Base-by-base conservation (phyloP, 805 yeast genomes). In the Helenozyma baotianmanensis region DNA sequence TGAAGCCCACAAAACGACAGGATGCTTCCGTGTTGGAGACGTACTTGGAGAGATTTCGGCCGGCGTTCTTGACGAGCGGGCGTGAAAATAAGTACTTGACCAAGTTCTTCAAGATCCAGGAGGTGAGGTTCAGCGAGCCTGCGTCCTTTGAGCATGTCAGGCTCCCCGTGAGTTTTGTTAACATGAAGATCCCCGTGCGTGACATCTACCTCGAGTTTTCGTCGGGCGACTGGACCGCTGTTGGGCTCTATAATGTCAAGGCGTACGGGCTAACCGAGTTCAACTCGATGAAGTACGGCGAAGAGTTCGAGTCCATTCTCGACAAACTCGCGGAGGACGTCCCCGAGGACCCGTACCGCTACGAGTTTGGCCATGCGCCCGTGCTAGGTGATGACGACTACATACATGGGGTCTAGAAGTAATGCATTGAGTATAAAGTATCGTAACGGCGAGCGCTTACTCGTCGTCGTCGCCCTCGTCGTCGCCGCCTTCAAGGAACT, bases 391-490 rank as follows among this genome's bases (percentile, higher is more conserved):
- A 31, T 21, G 38, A 36, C 21, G 38, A 33, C 26, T 17, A n/a
- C n/a, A n/a, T n/a, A n/a, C n/a, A n/a, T n/a, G n/a, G n/a, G n/a
- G n/a, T n/a, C n/a, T n/a, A n/a, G n/a, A n/a, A n/a, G n/a, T n/a
- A n/a, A n/a, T n/a, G n/a, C n/a, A n/a, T n/a, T n/a, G n/a, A n/a
- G n/a, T n/a, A n/a, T n/a, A n/a, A n/a, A n/a, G n/a, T n/a, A n/a
- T n/a, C n/a, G n/a, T n/a, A n/a, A n/a, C n/a, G n/a, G n/a, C n/a
- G n/a, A 6, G 19, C 24, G 19, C 22, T 39, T 44, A 39, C 38
- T 77, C 86, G 22, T 74, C 86, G 19, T 74, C 86, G 9, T 68
- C 83, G 3, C 64, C 81, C 5, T 38, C 50, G 35, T 69, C 84
- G 34, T 62, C 78, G 39, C 67, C 74, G 53, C 75, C 81, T 40